Percentiles rank a stretch among this genome's conserved stretches.
phyloP scores from a whole-genome alignment of 345 rosid genomes.

The Gossypium arboreum region DNA sequence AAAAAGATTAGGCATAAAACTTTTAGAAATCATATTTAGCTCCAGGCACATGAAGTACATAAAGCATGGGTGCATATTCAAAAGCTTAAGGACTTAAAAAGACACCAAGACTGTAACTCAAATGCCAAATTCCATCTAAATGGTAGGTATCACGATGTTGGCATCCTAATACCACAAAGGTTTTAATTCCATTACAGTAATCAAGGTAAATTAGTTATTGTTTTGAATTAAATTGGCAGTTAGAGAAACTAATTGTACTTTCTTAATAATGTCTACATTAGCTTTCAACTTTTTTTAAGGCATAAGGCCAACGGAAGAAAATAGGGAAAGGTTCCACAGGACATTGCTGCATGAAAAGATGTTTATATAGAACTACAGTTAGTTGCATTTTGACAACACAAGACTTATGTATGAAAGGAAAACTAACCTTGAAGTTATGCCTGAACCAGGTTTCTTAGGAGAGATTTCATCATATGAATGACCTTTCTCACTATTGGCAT shows the following conservation, averaged over 20 bases:
- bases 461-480: conserved; percentile 42
- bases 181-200: background rate
- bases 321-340: background rate
- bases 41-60: conserved; percentile 5
- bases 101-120: background rate
- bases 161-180: background rate
- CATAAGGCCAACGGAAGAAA: background rate
- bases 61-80: background rate
- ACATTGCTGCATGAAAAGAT: background rate
- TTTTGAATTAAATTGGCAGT: background rate
- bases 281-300: background rate
- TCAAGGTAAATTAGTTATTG: background rate
- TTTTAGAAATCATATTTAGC: conserved; percentile 9
- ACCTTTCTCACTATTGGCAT: conserved; percentile 39
- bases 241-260: background rate
- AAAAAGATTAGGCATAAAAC: conserved; percentile 25
- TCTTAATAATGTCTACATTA: background rate
- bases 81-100: background rate
- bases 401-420: background rate
- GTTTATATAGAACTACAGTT: background rate
- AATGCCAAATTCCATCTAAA: background rate
- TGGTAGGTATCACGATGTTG: background rate
- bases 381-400: background rate
- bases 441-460: conserved; percentile 44
- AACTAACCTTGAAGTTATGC: conserved; percentile 61